Conservation (phyloP, 805 yeast genomes). For the Candida adriatica region DNA sequence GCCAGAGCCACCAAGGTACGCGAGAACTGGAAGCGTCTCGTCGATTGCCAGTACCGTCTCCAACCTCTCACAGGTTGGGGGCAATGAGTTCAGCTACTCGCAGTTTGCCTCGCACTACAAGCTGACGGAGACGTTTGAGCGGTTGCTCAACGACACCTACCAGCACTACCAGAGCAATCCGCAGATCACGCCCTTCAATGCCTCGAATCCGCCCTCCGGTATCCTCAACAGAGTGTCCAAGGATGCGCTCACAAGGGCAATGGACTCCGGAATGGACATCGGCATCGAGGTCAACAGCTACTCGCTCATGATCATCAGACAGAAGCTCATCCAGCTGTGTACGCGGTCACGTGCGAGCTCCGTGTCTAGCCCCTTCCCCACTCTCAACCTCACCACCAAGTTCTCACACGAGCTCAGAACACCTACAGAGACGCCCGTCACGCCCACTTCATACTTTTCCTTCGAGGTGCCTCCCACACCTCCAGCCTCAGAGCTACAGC, state of each 20-base stretch:
- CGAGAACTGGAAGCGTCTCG: conserved; percentile 22
- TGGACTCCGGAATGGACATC: conserved; percentile 26
- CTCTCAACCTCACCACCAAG: conserved; percentile 16
- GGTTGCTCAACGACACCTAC: conserved; percentile 38
- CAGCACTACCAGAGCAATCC: conserved; percentile 48
- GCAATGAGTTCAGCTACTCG: conserved; percentile 20
- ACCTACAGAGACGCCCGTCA: conserved; percentile 10
- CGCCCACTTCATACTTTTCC: conserved; percentile 17
- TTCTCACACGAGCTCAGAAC: conserved; percentile 8
- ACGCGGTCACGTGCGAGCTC: conserved; percentile 10
- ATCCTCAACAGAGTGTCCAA: conserved; percentile 54
- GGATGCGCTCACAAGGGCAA: conserved; percentile 37
- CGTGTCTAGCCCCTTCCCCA: conserved; percentile 13
- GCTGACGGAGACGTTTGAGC: conserved; percentile 35
- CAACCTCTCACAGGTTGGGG: conserved; percentile 15
- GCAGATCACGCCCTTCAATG: conserved; percentile 61
- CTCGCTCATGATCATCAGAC: conserved; percentile 32
- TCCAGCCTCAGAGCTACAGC: conserved; percentile 12
- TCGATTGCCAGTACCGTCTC: conserved; percentile 22
- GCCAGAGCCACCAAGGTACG: conserved; percentile 19
- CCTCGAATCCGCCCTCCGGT: conserved; percentile 61
- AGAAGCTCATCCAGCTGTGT: conserved; percentile 26
- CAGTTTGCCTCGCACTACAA: conserved; percentile 23
- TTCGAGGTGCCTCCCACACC: conserved; percentile 20
- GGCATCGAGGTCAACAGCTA: conserved; percentile 33